Evolutionary conservation across 2,329 filamentous ascomycete genomes (phyloP), one percentile per base, ranked within the genome.

Genomic region (Hypoxylon sp.): DNA sequence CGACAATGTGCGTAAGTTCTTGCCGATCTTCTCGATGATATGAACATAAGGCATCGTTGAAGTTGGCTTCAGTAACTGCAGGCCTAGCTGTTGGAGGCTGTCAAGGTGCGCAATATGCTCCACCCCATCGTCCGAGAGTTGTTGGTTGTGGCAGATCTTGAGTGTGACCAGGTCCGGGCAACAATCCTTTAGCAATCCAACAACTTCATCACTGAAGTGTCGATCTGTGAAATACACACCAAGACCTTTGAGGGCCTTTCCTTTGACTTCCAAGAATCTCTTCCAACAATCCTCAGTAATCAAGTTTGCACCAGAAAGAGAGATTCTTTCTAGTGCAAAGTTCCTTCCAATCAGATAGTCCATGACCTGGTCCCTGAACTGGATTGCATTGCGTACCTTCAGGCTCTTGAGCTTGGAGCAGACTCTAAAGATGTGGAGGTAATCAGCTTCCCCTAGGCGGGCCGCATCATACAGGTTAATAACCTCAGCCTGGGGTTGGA

Each of bases 341-440:
- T 91, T 85, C 50, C 92, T 91, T 59, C 89, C 88, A 19, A 92
- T 82, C 74, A 97, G 86, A 76, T 95, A 97, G 55, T 93, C 87
- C 78, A 97, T 85, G 43, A 94, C 91, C 39, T 84, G 84, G 73
- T 97, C 91, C 78, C 97, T 97, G 83, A 97, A 91, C 75, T 97
- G 94, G 52, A 96, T 92, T n/a, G 90, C 93, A 73, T 94, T 95
- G 51, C 91, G 89, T 9, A 97, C 81, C 69, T 93, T 91, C 61
- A 97, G 83, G 45, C 85, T 85, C 72, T 88, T 88, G 57, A 97
- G 81, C 5, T 83, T 84, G 0, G 92, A 88, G 61, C 91, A 89
- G 2, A 88, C 85, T 54, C 93, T 90, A 67, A 97, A 94, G 43
- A 97, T 92, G 69, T 90, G 87, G 50, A 92, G 86, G 70, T 91